Conservation (phyloP, 192 early-diverging fungal genomes). For the Dissophora ornata region DNA sequence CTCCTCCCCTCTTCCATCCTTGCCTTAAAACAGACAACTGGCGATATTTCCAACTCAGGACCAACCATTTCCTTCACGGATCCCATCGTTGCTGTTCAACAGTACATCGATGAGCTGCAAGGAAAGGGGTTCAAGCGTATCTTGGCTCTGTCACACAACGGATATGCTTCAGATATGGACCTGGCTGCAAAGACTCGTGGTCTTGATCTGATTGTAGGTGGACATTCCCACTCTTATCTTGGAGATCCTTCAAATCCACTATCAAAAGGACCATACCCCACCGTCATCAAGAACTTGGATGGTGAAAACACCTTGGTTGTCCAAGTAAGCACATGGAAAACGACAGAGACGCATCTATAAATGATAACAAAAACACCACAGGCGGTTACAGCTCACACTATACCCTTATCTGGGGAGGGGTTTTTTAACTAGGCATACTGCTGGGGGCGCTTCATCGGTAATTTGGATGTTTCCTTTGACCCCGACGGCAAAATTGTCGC, state of each 20-base stretch:
- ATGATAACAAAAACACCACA: background rate
- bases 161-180: constrained; percentile 69
- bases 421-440: constrained; percentile 51
- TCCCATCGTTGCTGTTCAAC: constrained; percentile 63
- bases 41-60: constrained; percentile 60
- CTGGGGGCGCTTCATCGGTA: constrained; percentile 66
- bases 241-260: constrained; percentile 30
- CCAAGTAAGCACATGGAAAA: constrained; percentile 65
- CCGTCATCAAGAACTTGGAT: constrained; percentile 62
- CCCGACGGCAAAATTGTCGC: constrained; percentile 58
- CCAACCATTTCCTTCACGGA: constrained; percentile 60
- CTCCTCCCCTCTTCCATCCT: no score
- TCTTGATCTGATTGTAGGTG: constrained; percentile 70
- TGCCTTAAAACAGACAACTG: constrained; percentile 44
- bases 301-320: constrained; percentile 72
- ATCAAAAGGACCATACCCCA: constrained; percentile 68
- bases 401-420: no score
- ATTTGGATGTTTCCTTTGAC: constrained; percentile 66
- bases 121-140: constrained; percentile 68
- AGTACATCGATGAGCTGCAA: constrained; percentile 65
- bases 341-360: background rate
- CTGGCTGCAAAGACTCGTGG: constrained; percentile 63
- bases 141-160: constrained; percentile 73
- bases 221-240: constrained; percentile 76
- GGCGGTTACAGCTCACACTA: no score